Evolutionary conservation across 176 grass and related monocot species (phyloP).

Genomic region (Carex scoparia): DNA sequence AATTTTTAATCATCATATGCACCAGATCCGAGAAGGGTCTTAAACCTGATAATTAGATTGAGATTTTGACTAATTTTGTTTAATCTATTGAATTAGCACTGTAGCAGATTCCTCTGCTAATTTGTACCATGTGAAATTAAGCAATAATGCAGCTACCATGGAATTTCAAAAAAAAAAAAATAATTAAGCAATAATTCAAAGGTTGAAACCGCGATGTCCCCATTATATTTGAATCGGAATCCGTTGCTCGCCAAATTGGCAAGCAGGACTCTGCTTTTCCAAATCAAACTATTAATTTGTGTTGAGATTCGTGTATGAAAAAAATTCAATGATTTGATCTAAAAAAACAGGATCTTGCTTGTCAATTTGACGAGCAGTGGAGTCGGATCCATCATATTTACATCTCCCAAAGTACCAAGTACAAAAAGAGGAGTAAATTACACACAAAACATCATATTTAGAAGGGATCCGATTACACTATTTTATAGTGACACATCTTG

Average conservation of each 20-base stretch:
- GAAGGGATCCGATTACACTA: too few relatives aligned
- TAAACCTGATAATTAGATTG: slow-evolving; percentile 8
- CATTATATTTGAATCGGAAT: neutral
- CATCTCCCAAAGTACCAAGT: neutral
- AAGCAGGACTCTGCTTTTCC: too few relatives aligned
- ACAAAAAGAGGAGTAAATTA: neutral
- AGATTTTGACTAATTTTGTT: neutral
- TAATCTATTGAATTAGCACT: neutral
- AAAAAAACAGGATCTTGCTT: too few relatives aligned
- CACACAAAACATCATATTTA: neutral
- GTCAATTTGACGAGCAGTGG: too few relatives aligned
- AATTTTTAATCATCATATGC: neutral
- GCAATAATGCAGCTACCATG: neutral
- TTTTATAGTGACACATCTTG: too few relatives aligned
- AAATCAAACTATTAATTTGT: too few relatives aligned
- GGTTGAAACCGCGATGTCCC: neutral
- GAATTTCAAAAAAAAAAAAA: too few relatives aligned
- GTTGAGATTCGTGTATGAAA: too few relatives aligned
- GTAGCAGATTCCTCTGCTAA: neutral
- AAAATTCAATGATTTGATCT: too few relatives aligned
- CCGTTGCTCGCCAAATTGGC: too few relatives aligned
- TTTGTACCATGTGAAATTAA: neutral
- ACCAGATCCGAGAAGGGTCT: neutral
- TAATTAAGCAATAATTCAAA: neutral
- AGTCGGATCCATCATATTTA: too few relatives aligned